Percentiles rank a stretch among this genome's conserved stretches.
Conservation (phyloP, 306 rosid genomes). For the Benincasa hispida region DNA sequence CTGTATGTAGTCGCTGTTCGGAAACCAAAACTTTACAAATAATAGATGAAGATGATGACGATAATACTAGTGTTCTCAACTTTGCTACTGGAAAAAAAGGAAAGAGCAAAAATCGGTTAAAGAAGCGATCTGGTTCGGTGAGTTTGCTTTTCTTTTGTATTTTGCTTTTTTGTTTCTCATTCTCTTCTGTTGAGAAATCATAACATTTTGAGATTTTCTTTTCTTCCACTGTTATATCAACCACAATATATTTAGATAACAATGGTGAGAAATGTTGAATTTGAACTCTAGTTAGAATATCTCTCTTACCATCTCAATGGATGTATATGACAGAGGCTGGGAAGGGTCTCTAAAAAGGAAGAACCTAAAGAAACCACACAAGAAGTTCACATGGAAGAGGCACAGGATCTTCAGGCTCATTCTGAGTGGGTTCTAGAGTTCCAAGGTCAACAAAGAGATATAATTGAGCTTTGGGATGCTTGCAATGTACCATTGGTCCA, state of each 20-base stretch:
- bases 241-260: neutral
- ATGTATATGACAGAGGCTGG: conserved; percentile 23
- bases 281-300: neutral
- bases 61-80: conserved; percentile 47
- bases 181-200: neutral
- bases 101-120: conserved; percentile 17
- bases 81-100: conserved; percentile 23
- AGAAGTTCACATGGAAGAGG: conserved; percentile 13
- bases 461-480: conserved; percentile 65
- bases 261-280: neutral
- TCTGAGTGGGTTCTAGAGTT: conserved; percentile 24
- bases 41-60: conserved; percentile 54
- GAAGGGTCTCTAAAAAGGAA: neutral
- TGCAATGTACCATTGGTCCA: conserved; percentile 69
- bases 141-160: conserved; percentile 3
- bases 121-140: conserved; percentile 25
- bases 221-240: neutral
- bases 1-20: neutral
- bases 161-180: neutral
- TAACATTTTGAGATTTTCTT: too few relatives aligned
- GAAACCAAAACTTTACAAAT: conserved; percentile 7
- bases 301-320: neutral
- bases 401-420: neutral
- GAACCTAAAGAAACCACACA: conserved; percentile 11
- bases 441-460: conserved; percentile 47